Evolutionary conservation across 352 stramenopile species (phyloP), one percentile per base, ranked within the genome.

Genomic region (Pythium volutum): DNA sequence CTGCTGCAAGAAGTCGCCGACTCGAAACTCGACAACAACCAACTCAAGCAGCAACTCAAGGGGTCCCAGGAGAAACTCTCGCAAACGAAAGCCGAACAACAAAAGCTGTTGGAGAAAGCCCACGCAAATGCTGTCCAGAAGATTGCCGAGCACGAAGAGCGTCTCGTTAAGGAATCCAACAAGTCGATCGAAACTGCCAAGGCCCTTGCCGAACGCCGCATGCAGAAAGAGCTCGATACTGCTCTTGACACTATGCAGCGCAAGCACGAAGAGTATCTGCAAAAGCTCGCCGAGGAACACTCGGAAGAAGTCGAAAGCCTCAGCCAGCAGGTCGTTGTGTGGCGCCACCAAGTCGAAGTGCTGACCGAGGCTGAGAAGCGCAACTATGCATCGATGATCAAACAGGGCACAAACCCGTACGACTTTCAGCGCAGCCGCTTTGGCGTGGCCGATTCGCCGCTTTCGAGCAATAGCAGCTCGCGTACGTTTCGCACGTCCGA

Each of bases 341-440:
- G 84, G 84, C 79, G 84, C 20, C 84, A 93, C 49, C 84, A 93
- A 55, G 84, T 93, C 11, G 84, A 93, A 64, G 84, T 93, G 38
- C 56, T 93, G 3, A 93, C 84, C 2, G 84, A 93, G 42, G 80
- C 83, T 1, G 84, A 93, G 62, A 87, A 86, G 67, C 81, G 84
- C 26, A 90, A 88, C 55, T 91, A 90, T 20, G 75, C 75, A 26
- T 70, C 80, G 31, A 72, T 88, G 63, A 69, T 87, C 43, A 76
- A 78, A 67, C 81, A 76, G 27, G 80, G 79, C 16, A 72, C 78
- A 50, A 77, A 84, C 43, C 71, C 79, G 46, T 87, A 87, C 53
- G 76, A 86, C 29, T 75, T 70, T 20, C 74, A 84, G 27, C 76
- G 80, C 7, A 82, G 68, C 29, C 77, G 80, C 6, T 88, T 84